Conservation (phyloP, 2,329 filamentous ascomycete species). For the Trichoderma atrobrunneum region DNA sequence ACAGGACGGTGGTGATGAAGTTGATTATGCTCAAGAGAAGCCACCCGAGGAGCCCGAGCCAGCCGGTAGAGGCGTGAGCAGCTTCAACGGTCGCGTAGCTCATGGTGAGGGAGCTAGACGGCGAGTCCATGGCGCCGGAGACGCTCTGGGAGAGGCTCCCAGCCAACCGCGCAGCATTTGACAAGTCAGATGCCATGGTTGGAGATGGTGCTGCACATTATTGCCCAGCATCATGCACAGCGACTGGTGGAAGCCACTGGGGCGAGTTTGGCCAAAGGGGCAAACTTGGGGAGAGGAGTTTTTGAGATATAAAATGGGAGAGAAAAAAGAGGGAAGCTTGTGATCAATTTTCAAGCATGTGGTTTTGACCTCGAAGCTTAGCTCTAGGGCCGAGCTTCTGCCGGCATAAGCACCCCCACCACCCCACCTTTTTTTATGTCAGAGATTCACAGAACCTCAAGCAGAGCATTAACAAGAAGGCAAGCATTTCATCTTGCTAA, state of each 20-base stretch:
- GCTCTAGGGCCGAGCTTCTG: slow-evolving; percentile 17
- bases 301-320: slow-evolving; percentile 14
- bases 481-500: neutral
- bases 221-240: slow-evolving; percentile 38
- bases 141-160: slow-evolving; percentile 34
- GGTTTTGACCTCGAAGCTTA: slow-evolving; percentile 18
- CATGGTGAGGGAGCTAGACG: slow-evolving; percentile 35
- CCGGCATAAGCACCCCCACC: slow-evolving; percentile 13
- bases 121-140: slow-evolving; percentile 32
- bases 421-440: slow-evolving; percentile 7
- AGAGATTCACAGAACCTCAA: slow-evolving; percentile 2
- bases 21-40: slow-evolving; percentile 55
- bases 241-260: slow-evolving; percentile 25
- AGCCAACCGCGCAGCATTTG: slow-evolving; percentile 37
- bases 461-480: neutral
- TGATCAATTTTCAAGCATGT: slow-evolving; percentile 17
- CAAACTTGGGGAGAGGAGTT: neutral
- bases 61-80: slow-evolving; percentile 46
- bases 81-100: slow-evolving; percentile 32
- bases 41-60: slow-evolving; percentile 57
- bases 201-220: slow-evolving; percentile 30
- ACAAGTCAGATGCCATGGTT: slow-evolving; percentile 43
- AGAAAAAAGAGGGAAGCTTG: slow-evolving; percentile 4
- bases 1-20: slow-evolving; percentile 57
- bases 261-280: slow-evolving; percentile 18